phyloP scores from a whole-genome alignment of 2,329 filamentous ascomycete species.

The Colletotrichum lini region DNA sequence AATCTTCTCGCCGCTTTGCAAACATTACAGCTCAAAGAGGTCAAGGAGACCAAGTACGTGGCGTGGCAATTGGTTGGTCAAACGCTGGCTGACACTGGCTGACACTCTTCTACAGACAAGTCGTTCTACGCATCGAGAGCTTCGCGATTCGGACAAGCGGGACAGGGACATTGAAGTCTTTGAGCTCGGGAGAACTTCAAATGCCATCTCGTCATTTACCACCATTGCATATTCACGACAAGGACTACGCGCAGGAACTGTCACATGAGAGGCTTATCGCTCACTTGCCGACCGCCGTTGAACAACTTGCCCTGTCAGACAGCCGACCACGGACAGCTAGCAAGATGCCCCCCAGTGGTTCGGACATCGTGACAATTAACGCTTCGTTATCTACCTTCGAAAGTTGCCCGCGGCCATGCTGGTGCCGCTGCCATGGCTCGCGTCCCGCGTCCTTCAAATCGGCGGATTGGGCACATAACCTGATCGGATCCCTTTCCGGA shows the following conservation, averaged over 20 bases:
- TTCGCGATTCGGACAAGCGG: not conserved
- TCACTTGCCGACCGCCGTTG: not conserved
- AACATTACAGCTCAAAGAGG: not conserved
- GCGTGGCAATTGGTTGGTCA: too few species aligned
- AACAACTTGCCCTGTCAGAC: not conserved
- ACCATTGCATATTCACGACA: not conserved
- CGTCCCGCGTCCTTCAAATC: not conserved
- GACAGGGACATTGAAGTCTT: not conserved
- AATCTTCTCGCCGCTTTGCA: not conserved
- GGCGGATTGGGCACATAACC: not conserved
- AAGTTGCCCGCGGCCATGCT: not conserved
- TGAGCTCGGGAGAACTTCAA: fast-evolving
- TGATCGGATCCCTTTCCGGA: not conserved
- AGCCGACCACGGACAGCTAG: not conserved
- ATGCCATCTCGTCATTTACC: not conserved
- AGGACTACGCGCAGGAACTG: not conserved
- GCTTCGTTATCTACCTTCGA: not conserved
- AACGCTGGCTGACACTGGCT: not conserved
- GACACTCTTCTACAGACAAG: not conserved
- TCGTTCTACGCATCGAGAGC: not conserved
- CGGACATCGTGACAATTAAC: not conserved
- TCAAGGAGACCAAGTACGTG: not conserved
- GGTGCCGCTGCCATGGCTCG: constrained; percentile 12
- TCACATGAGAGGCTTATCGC: not conserved
- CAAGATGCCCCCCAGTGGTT: fast-evolving